These are phyloP conservation scores for Corinectria fuckeliana DNA, from an alignment of 2,329 filamentous ascomycete species.

Conservation along the genomic window DNA sequence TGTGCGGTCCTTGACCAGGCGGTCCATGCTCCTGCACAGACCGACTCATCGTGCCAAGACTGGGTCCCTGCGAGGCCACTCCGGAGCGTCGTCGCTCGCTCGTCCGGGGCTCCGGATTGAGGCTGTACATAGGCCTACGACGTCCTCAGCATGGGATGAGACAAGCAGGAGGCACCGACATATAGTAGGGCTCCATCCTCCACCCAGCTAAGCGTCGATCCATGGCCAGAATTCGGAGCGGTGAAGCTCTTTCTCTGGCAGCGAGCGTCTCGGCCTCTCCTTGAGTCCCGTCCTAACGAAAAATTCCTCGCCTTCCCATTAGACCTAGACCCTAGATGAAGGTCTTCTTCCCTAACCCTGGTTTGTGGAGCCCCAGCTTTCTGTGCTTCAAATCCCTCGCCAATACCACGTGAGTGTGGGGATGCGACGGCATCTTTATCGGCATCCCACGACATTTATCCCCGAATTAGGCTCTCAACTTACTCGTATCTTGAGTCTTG, in stretches of 20 bases:
- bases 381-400: slow-evolving; percentile 14
- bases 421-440: slow-evolving; percentile 19
- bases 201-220: slow-evolving; percentile 2
- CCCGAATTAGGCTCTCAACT: slow-evolving; percentile 4
- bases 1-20: slow-evolving; percentile 16
- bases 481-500: slow-evolving; percentile 3
- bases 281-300: background rate
- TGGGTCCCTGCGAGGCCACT: slow-evolving; percentile 8
- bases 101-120: slow-evolving; percentile 24
- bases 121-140: slow-evolving; percentile 23
- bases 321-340: background rate
- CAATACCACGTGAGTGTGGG: slow-evolving; percentile 36
- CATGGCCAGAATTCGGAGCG: background rate
- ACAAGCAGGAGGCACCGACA: slow-evolving; percentile 4
- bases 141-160: slow-evolving; percentile 3
- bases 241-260: slow-evolving; percentile 8
- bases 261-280: background rate
- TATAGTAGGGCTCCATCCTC: slow-evolving; percentile 8
- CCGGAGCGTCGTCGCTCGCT: slow-evolving; percentile 29
- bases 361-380: slow-evolving; percentile 22
- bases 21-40: slow-evolving; percentile 32
- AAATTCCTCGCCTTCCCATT: slow-evolving; percentile 2
- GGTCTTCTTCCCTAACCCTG: slow-evolving; percentile 2
- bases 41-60: slow-evolving; percentile 29
- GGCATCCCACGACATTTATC: slow-evolving; percentile 18